phyloP scores from a whole-genome alignment of 2,329 filamentous ascomycete genomes.

The Pseudopyricularia cyperi region DNA sequence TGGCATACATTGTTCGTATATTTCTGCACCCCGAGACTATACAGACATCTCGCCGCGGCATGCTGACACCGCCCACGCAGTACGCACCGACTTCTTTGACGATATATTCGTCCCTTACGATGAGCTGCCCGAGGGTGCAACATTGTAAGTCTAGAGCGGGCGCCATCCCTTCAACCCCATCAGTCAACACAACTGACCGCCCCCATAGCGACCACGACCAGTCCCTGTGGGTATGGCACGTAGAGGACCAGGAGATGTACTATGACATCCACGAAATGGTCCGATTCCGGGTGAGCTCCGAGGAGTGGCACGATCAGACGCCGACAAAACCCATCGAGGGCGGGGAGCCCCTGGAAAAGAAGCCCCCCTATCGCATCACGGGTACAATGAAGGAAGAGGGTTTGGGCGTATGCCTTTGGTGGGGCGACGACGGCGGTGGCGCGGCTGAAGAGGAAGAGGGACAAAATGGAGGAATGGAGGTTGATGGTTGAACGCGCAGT shows the following conservation, averaged over 20 bases:
- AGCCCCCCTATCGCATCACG: conserved; percentile 59
- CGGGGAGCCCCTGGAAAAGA: conserved; percentile 44
- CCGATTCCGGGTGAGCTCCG: conserved; percentile 70
- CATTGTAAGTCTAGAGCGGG: conserved; percentile 46
- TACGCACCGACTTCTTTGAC: conserved; percentile 85
- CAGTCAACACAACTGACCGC: conserved; percentile 6
- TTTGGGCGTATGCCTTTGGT: conserved; percentile 49
- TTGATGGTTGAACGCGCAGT: not conserved
- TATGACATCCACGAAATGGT: conserved; percentile 88
- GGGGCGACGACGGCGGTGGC: conserved; percentile 7
- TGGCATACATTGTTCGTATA: conserved; percentile 10
- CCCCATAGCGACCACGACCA: conserved; percentile 60
- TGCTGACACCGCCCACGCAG: conserved; percentile 19
- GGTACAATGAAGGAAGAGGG: conserved; percentile 52
- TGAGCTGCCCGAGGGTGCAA: conserved; percentile 61
- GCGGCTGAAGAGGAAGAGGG: not conserved
- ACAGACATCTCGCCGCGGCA: not conserved
- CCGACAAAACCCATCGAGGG: conserved; percentile 53
- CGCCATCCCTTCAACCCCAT: not conserved
- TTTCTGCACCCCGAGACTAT: not conserved
- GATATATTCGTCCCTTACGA: conserved; percentile 72
- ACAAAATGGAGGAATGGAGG: not conserved
- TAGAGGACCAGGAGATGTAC: conserved; percentile 61
- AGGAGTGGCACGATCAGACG: conserved; percentile 84
- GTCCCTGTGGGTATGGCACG: conserved; percentile 74